These are phyloP conservation scores for Leccinum fuscescens DNA, from an alignment of 1,284 basidiomycete genomes.

Conservation along the genomic window DNA sequence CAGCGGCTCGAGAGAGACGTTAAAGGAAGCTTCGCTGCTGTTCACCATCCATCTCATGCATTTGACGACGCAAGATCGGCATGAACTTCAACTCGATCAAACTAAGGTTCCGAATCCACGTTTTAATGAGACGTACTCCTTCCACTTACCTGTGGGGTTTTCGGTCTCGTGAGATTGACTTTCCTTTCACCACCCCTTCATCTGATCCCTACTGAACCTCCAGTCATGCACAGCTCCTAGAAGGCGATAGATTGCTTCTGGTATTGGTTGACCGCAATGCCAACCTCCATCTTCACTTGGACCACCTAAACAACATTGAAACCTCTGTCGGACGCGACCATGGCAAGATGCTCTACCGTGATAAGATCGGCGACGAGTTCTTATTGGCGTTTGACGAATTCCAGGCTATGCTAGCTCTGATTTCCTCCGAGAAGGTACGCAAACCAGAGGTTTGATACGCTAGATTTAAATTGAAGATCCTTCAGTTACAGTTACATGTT, in stretches of 20 bases:
- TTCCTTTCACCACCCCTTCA: background rate
- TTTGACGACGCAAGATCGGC: no score
- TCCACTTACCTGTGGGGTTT: slow-evolving; percentile 32
- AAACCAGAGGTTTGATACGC: background rate
- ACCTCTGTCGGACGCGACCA: slow-evolving; percentile 28
- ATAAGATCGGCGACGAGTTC: slow-evolving; percentile 45
- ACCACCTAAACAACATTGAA: slow-evolving; percentile 34
- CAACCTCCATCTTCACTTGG: slow-evolving; percentile 40
- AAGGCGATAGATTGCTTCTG: slow-evolving; percentile 40
- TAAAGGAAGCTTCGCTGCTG: no score
- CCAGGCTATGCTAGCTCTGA: slow-evolving; percentile 45
- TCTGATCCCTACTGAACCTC: background rate
- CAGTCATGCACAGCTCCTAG: slow-evolving; percentile 40
- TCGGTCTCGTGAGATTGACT: background rate
- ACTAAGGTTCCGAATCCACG: no score
- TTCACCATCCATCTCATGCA: no score
- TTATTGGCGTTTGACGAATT: slow-evolving; percentile 50
- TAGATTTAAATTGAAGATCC: background rate
- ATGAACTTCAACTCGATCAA: no score
- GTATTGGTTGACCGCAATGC: slow-evolving; percentile 36
- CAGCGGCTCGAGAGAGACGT: no score
- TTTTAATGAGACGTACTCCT: no score
- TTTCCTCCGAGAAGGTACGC: slow-evolving; percentile 41
- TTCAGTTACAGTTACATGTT: slow-evolving; percentile 41
- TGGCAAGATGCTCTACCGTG: slow-evolving; percentile 39